These are phyloP conservation scores for Aspergillus asperescens DNA, from an alignment of 495 filamentous ascomycete genomes.

Conservation along the genomic window DNA sequence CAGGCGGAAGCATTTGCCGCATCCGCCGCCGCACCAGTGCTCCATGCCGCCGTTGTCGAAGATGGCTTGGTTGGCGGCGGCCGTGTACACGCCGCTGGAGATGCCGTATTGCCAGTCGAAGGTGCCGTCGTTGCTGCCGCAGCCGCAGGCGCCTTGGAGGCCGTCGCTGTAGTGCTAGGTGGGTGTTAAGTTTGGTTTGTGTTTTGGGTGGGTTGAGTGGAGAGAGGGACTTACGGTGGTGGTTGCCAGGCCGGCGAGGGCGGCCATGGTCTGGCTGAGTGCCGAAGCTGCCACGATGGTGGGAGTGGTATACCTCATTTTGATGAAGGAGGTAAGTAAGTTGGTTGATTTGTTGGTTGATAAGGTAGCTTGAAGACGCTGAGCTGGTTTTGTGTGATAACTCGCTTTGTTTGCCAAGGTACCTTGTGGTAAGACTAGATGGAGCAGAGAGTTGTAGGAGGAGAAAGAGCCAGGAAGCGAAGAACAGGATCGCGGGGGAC, in stretches of 20 bases:
- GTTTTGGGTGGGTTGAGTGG: background rate
- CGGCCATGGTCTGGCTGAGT: background rate
- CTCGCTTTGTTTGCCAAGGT: too few relatives aligned
- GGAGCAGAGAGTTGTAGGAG: too few relatives aligned
- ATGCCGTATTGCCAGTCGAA: conserved; percentile 4
- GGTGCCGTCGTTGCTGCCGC: conserved; percentile 2
- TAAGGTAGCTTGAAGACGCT: too few relatives aligned
- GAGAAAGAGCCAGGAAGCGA: too few relatives aligned
- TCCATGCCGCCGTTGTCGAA: conserved; percentile 1
- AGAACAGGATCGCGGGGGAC: too few relatives aligned
- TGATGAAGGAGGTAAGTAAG: too few relatives aligned
- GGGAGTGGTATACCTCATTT: background rate
- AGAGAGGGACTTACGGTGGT: conserved; percentile 1
- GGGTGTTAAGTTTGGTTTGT: background rate
- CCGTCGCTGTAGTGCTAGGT: conserved; percentile 13
- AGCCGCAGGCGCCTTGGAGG: conserved; percentile 12
- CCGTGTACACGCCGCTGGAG: background rate
- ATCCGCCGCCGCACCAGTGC: conserved; percentile 11
- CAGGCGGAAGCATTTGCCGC: conserved; percentile 11
- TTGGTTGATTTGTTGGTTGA: background rate
- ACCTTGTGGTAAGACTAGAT: too few relatives aligned
- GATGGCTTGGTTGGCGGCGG: conserved; percentile 5
- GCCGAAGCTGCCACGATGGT: background rate
- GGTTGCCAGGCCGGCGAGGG: background rate
- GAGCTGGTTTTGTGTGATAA: too few relatives aligned